Evolutionary conservation across 352 stramenopile species (phyloP), one percentile per base, ranked within the genome.

Genomic region (Discostella stelligera): DNA sequence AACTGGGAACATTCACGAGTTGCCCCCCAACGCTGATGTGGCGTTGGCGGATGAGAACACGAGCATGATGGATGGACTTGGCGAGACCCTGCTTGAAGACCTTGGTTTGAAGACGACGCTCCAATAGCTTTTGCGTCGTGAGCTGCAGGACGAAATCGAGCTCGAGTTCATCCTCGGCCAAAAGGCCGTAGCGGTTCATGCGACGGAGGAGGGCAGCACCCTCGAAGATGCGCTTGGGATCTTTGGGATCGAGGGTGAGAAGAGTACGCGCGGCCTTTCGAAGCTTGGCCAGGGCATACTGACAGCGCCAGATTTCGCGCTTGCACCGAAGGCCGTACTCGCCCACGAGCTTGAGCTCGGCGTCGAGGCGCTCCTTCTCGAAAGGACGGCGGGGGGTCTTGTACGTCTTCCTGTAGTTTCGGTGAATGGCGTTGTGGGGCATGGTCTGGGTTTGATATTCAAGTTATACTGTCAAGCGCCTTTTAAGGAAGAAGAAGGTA

Each of bases 261-360:
- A 99, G 90, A 79, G 98, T 93, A 93, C 97, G 96, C 14, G 97
- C 97, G 41, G 96, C 96, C 88, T 99, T 99, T 83, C 97, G 96
- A 69, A 99, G 95, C 94, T 99, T 99, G 75, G 97, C 97, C 66
- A 99, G 91, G 66, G 97, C 95, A 81, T 98, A 98, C 90, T 99
- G 97, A 59, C 98, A 96, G 74, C 97, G 96, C 97, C 97, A 99
- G 89, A 99, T 99, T 89, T 99, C 97, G 80, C 97, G 96, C 95
- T 99, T 99, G 95, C 97, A 99, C 81, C 97, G 94, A 23, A 99
- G 95, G 61, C 97, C 97, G 87, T 99, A 99, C 92, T 99, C 97
- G 86, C 97, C 97, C 50, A 98, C 95, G 55, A 98, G 93, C 94
- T 98, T 99, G 62, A 99, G 93, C 91, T 99, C 97, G 85, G 98